Evolutionary conservation across 768 basidiomycete species (phyloP), one percentile per base, ranked within the genome.

Genomic region (Albatrellus ellisii): DNA sequence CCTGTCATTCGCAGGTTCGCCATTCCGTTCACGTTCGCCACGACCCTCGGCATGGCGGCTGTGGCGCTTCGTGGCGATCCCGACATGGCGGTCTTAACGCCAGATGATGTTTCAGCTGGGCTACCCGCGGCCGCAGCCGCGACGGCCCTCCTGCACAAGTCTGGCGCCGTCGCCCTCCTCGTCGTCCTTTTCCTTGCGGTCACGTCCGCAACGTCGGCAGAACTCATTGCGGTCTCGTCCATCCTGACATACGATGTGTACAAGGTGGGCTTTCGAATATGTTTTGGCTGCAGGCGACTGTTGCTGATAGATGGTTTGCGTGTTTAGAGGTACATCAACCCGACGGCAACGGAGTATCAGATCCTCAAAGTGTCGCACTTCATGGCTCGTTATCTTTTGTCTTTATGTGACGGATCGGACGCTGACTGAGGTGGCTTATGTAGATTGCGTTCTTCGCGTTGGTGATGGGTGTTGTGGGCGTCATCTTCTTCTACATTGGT

Each of bases 401-500:
- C n/a, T n/a, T n/a, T n/a, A n/a, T n/a, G n/a, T n/a, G n/a, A n/a
- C n/a, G n/a, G n/a, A n/a, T n/a, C n/a, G n/a, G n/a, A n/a, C n/a
- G n/a, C n/a, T n/a, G n/a, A n/a, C n/a, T n/a, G n/a, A n/a, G n/a
- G n/a, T n/a, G n/a, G n/a, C 33, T 6, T 26, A 27, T 21, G 2
- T 43, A 81, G 77, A 78, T 88, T 25, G 73, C 64, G 0, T 56
- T 73, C 22, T 87, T 81, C 52, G 84, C 81, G 0, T n/a, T n/a
- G n/a, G n/a, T n/a, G n/a, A 89, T 88, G 72, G 88, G 77, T 17
- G 51, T 89, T n/a, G 78, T 82, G 0, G 89, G 88, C 0, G 58
- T 83, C 24, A 80, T 88, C 39, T 94, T 94, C 67, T 87, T 66
- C 61, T 90, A 83, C 57, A 88, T 91, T 48, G 89, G 89, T 6